A percentile compares a stretch with the other conserved stretches of the same genome.
Conservation (phyloP, 257 asterid genomes). For the Solanum pennellii region DNA sequence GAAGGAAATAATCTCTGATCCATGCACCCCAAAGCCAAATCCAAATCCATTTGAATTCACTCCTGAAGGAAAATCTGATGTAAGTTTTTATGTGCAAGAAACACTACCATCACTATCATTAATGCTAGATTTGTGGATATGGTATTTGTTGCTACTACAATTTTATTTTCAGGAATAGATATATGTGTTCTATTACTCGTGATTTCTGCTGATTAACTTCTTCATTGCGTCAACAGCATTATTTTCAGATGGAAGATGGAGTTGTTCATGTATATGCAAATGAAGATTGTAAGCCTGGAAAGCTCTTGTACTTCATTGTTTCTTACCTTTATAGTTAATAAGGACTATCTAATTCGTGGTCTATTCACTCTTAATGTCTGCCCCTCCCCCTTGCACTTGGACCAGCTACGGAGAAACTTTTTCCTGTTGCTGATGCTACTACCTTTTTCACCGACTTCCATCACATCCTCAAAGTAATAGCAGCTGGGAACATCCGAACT, state of each 20-base stretch:
- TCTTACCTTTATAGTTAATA: background rate
- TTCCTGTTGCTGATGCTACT: conserved; percentile 88
- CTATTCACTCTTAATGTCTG: background rate
- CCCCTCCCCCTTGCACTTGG: conserved; percentile 12
- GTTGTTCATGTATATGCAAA: conserved; percentile 84
- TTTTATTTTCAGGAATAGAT: background rate
- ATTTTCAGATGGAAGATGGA: conserved; percentile 96
- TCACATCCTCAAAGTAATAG: conserved; percentile 88
- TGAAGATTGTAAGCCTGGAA: conserved; percentile 52
- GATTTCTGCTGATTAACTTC: conserved; percentile 5
- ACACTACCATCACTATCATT: background rate
- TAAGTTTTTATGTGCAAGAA: conserved; percentile 19
- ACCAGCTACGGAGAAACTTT: conserved; percentile 74
- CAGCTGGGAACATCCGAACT: conserved; percentile 88
- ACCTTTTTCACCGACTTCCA: conserved; percentile 93
- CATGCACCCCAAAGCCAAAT: conserved; percentile 84
- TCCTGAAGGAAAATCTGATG: conserved; percentile 70
- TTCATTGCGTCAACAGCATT: conserved; percentile 52
- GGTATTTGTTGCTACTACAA: background rate
- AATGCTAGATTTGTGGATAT: background rate
- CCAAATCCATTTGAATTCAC: conserved; percentile 68
- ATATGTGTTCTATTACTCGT: background rate
- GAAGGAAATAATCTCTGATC: conserved; percentile 79
- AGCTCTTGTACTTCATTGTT: background rate
- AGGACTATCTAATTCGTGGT: background rate